phyloP scores from a whole-genome alignment of 192 early-diverging fungal species.

The Coemansia javaensis region DNA sequence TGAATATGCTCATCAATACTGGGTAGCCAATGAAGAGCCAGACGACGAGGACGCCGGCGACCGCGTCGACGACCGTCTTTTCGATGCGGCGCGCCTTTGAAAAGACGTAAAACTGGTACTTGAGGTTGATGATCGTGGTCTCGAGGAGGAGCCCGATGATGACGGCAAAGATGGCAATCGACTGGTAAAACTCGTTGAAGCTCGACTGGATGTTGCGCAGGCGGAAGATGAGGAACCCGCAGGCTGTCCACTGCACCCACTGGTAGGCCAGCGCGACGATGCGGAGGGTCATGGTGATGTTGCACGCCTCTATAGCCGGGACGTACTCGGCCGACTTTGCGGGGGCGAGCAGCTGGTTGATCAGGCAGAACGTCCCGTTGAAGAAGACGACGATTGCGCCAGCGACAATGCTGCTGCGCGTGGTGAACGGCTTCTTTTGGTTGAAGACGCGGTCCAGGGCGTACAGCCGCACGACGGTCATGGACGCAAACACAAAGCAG shows the following conservation, averaged over 20 bases:
- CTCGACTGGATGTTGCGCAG: slow-evolving; percentile 49
- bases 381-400: slow-evolving; percentile 2
- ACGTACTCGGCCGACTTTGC: slow-evolving; percentile 1
- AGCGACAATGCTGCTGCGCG: slow-evolving; percentile 3
- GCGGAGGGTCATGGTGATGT: slow-evolving; percentile 16
- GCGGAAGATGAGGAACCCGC: slow-evolving; percentile 30
- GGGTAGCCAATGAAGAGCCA: slow-evolving; percentile 37
- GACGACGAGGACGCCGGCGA: slow-evolving; percentile 25
- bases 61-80: slow-evolving; percentile 32
- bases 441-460: slow-evolving; percentile 44
- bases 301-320: slow-evolving; percentile 14
- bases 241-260: slow-evolving; percentile 34
- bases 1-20: slow-evolving; percentile 36
- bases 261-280: slow-evolving; percentile 19
- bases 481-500: slow-evolving; percentile 22
- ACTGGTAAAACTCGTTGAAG: slow-evolving; percentile 48
- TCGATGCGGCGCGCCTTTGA: slow-evolving; percentile 21
- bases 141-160: slow-evolving; percentile 26
- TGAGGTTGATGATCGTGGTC: slow-evolving; percentile 28
- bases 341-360: slow-evolving; percentile 7
- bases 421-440: slow-evolving; percentile 34
- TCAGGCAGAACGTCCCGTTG: slow-evolving; percentile 9
- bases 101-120: slow-evolving; percentile 22
- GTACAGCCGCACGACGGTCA: slow-evolving; percentile 35
- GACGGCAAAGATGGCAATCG: slow-evolving; percentile 25